Conservation (phyloP, 169 alveolate genomes). For the Plasmodium gonderi region DNA sequence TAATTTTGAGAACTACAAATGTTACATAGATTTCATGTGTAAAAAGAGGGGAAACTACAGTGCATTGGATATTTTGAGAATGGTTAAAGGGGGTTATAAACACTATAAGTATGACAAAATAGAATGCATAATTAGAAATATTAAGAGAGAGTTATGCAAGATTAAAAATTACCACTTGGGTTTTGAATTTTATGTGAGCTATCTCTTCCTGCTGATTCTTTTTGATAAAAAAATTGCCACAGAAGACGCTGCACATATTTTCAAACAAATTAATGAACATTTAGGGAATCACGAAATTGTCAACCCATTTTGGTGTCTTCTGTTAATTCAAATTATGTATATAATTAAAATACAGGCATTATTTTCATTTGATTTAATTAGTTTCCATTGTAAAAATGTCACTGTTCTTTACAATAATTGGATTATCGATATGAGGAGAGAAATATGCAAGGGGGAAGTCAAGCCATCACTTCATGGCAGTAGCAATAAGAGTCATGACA, state of each 20-base stretch:
- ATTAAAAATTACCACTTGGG: no score
- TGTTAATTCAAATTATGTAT: constrained; percentile 36
- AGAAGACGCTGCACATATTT: constrained; percentile 1
- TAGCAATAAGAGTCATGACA: not conserved
- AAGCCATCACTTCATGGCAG: no score
- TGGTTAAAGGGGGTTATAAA: not conserved
- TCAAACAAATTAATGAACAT: not conserved
- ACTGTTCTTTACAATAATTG: not conserved
- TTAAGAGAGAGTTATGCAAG: no score
- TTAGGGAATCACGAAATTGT: not conserved
- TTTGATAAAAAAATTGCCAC: not conserved
- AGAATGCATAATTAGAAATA: constrained; percentile 1
- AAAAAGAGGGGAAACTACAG: not conserved
- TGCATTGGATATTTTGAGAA: constrained; percentile 22
- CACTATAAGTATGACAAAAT: not conserved
- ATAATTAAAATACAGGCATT: constrained; percentile 10
- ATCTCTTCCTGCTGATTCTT: constrained; percentile 21
- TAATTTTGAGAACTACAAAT: not conserved
- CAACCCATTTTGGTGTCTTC: constrained; percentile 26
- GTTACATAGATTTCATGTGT: constrained; percentile 11
- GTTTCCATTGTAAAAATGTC: constrained; percentile 9
- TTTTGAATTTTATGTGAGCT: constrained; percentile 30
- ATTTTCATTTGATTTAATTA: constrained; percentile 25
- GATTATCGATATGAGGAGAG: constrained; percentile 1
- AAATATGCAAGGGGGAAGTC: not conserved